phyloP scores from a whole-genome alignment of 2,329 filamentous ascomycete genomes.

The Aspergillus sojae region DNA sequence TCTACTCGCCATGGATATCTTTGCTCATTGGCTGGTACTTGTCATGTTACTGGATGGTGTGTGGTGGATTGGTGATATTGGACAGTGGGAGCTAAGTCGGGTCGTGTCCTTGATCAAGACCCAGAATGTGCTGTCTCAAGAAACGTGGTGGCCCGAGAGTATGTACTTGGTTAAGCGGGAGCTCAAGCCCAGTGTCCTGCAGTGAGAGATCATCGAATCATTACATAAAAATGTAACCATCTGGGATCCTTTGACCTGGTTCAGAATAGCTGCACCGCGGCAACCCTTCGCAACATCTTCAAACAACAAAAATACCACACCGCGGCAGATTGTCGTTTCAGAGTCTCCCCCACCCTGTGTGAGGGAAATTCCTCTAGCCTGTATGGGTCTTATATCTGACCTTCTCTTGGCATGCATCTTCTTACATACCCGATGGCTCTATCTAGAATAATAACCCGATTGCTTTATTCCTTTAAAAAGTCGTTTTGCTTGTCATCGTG shows the following conservation, averaged over 20 bases:
- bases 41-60: constrained; percentile 34
- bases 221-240: constrained; percentile 3
- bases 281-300: no score
- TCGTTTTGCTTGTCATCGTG: no score
- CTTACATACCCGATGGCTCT: no score
- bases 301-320: no score
- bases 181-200: constrained; percentile 10
- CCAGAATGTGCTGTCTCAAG: constrained; percentile 11
- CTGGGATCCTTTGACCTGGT: constrained; percentile 11
- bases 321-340: no score
- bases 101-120: constrained; percentile 25
- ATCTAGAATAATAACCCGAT: no score
- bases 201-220: background rate
- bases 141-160: constrained; percentile 30
- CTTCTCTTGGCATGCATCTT: no score
- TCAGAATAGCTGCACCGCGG: no score
- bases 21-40: constrained; percentile 38
- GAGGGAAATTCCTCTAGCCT: no score
- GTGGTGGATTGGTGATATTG: constrained; percentile 38
- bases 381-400: no score
- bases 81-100: constrained; percentile 28
- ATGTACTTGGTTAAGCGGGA: constrained; percentile 25
- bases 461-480: no score
- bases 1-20: constrained; percentile 27
- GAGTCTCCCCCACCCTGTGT: no score